Evolutionary conservation across 2,329 filamentous ascomycete species (phyloP).

Genomic region (Fusarium illudens): DNA sequence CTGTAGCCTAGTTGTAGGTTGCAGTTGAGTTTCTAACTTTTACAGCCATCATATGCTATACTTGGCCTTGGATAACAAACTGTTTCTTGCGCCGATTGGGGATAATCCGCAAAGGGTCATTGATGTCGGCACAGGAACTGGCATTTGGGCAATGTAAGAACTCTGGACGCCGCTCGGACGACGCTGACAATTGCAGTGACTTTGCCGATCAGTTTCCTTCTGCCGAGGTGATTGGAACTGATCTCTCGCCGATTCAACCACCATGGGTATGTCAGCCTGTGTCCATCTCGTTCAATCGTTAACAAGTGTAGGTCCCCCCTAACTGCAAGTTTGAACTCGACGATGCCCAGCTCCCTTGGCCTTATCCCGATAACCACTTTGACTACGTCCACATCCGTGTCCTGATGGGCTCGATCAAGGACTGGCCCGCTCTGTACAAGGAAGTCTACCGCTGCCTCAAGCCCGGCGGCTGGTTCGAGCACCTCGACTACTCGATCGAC

Average conservation of each 20-base stretch:
- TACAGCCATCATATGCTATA: background rate
- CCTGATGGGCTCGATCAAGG: slow-evolving; percentile 63
- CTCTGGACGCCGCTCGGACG: too few relatives aligned
- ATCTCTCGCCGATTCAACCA: slow-evolving; percentile 65
- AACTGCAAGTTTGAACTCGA: slow-evolving; percentile 55
- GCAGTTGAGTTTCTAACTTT: background rate
- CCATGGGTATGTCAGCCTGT: slow-evolving; percentile 50
- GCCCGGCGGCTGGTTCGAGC: slow-evolving; percentile 59
- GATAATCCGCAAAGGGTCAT: background rate
- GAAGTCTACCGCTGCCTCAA: slow-evolving; percentile 61
- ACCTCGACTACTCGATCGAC: slow-evolving; percentile 39
- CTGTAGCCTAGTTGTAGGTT: background rate
- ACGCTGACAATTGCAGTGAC: slow-evolving; percentile 52
- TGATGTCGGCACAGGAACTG: background rate
- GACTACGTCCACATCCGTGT: slow-evolving; percentile 68
- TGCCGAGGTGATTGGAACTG: slow-evolving; percentile 58
- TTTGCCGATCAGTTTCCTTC: slow-evolving; percentile 53
- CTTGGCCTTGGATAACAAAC: background rate
- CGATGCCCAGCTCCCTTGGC: slow-evolving; percentile 44
- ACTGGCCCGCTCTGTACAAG: slow-evolving; percentile 63
- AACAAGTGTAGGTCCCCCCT: slow-evolving; percentile 51
- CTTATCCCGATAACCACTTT: slow-evolving; percentile 49
- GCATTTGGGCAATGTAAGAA: background rate
- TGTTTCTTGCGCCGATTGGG: background rate
- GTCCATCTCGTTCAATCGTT: slow-evolving; percentile 45